These are phyloP conservation scores for Colletotrichum orbiculare DNA, from an alignment of 2,329 filamentous ascomycete species.

Conservation along the genomic window DNA sequence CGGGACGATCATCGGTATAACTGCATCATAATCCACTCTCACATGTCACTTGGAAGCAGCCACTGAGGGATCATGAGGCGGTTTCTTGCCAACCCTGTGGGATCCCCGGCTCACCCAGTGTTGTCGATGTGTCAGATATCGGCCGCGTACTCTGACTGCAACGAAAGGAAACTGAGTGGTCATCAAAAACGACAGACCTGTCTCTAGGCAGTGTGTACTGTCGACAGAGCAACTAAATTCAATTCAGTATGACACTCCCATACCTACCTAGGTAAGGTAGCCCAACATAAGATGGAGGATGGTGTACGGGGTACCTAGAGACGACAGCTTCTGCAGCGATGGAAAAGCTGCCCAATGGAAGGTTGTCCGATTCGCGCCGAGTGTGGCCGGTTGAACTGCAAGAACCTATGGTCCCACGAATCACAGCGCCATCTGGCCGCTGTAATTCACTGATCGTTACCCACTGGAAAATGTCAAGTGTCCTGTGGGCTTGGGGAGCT, in stretches of 20 bases:
- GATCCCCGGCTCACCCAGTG: slow-evolving; percentile 22
- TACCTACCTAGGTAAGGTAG: neutral
- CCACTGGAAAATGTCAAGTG: slow-evolving; percentile 15
- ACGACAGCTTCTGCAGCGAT: neutral
- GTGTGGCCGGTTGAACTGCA: slow-evolving; percentile 7
- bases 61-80: slow-evolving; percentile 11
- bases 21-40: too few species aligned
- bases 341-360: slow-evolving; percentile 12
- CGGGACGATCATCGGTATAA: too few species aligned
- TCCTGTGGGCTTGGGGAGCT: slow-evolving; percentile 8
- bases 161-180: neutral
- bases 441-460: neutral
- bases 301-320: slow-evolving; percentile 7
- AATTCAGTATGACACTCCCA: too few species aligned
- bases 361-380: slow-evolving; percentile 18
- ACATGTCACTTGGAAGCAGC: neutral
- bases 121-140: slow-evolving; percentile 31
- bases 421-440: slow-evolving; percentile 7
- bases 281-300: slow-evolving; percentile 3
- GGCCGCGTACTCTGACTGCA: neutral
- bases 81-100: neutral
- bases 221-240: too few species aligned
- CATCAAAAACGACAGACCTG: neutral
- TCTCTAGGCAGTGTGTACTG: neutral
- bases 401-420: slow-evolving; percentile 23